Conservation (phyloP, 2,329 filamentous ascomycete genomes). For the Diaporthe ampelina region DNA sequence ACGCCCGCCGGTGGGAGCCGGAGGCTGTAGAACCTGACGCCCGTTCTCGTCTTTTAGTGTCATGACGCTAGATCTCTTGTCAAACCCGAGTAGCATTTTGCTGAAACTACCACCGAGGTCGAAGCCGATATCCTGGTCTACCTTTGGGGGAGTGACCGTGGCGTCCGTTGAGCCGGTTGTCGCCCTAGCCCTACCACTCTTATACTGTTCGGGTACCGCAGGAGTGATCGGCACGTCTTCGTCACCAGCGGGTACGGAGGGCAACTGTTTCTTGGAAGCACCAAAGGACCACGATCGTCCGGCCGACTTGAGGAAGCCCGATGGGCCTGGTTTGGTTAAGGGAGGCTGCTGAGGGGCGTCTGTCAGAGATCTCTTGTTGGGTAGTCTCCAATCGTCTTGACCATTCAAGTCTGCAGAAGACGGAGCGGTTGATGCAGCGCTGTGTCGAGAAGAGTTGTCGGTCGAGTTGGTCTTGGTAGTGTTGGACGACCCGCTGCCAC, state of each 20-base stretch:
- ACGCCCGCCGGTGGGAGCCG: slow-evolving; percentile 63
- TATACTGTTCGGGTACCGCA: slow-evolving; percentile 49
- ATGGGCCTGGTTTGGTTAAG: slow-evolving; percentile 62
- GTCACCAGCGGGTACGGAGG: slow-evolving; percentile 54
- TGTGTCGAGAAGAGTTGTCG: slow-evolving; percentile 73
- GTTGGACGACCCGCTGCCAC: slow-evolving; percentile 72
- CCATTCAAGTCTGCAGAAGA: slow-evolving; percentile 65
- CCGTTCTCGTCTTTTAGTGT: slow-evolving; percentile 59
- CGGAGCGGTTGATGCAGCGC: slow-evolving; percentile 72
- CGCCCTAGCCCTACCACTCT: slow-evolving; percentile 59
- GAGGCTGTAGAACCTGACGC: slow-evolving; percentile 52
- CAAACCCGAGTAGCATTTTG: slow-evolving; percentile 68
- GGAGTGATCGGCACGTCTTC: slow-evolving; percentile 54
- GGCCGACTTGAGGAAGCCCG: slow-evolving; percentile 68
- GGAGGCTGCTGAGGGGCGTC: slow-evolving; percentile 57
- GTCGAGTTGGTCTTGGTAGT: slow-evolving; percentile 72
- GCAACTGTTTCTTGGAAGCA: slow-evolving; percentile 64
- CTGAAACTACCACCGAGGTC: slow-evolving; percentile 72
- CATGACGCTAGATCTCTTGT: slow-evolving; percentile 67
- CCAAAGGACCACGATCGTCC: slow-evolving; percentile 73
- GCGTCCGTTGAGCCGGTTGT: slow-evolving; percentile 67
- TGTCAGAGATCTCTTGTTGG: slow-evolving; percentile 55
- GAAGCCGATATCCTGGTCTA: slow-evolving; percentile 61
- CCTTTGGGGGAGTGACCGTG: slow-evolving; percentile 65
- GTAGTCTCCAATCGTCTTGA: slow-evolving; percentile 57